phyloP scores from a whole-genome alignment of 2,329 filamentous ascomycete genomes.

The Orbilia oligospora region DNA sequence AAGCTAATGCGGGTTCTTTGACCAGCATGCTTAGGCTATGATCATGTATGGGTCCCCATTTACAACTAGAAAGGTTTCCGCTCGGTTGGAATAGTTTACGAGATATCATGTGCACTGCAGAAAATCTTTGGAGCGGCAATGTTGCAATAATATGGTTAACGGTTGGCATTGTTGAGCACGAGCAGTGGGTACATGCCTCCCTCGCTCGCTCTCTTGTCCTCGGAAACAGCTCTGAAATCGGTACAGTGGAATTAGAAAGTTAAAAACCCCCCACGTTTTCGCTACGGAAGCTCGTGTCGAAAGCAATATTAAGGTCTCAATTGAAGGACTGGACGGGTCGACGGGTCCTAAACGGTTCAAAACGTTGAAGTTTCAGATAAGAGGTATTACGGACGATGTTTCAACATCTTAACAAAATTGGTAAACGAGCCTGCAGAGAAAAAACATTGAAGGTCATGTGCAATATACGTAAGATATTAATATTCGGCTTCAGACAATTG shows the following conservation, averaged over 20 bases:
- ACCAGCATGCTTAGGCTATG: conserved; percentile 19
- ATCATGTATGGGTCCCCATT: conserved; percentile 10
- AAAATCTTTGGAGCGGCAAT: conserved; percentile 26
- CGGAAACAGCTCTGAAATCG: conserved; percentile 1
- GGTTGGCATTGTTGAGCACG: conserved; percentile 17
- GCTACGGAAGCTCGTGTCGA: conserved; percentile 21
- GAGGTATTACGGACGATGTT: conserved; percentile 17
- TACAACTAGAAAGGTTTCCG: conserved; percentile 9
- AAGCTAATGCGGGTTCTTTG: conserved; percentile 22
- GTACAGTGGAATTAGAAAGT: neutral
- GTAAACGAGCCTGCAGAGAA: neutral
- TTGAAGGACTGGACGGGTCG: conserved; percentile 32
- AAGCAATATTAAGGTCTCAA: conserved; percentile 5
- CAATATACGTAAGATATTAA: neutral
- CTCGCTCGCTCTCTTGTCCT: conserved; percentile 6
- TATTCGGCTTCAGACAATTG: neutral
- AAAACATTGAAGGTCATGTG: conserved; percentile 29
- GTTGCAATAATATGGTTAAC: conserved; percentile 5
- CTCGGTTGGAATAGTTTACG: conserved; percentile 39
- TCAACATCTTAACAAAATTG: conserved; percentile 14
- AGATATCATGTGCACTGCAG: conserved; percentile 26
- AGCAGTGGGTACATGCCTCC: conserved; percentile 11
- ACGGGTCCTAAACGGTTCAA: conserved; percentile 32
- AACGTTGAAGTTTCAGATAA: conserved; percentile 47
- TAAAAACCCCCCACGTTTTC: conserved; percentile 40